Evolutionary conservation across 140 eudicot genomes (phyloP).

Genomic region (Senecio squalidus): DNA sequence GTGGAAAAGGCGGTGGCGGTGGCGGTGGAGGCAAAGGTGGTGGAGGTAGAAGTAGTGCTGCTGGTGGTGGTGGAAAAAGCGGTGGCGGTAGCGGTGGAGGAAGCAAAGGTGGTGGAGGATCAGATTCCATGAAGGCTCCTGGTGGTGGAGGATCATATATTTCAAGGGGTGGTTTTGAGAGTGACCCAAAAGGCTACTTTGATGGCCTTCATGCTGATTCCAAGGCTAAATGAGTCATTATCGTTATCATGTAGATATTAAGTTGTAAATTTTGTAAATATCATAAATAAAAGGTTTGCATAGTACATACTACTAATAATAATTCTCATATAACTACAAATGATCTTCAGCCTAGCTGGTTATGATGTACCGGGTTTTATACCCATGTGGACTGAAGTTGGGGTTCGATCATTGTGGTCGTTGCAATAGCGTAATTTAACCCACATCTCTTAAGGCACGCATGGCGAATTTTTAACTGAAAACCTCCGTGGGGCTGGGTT

Average conservation of each 20-base stretch:
- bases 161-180: constrained; percentile 11
- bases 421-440: no score
- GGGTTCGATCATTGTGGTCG: no score
- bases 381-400: no score
- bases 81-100: neutral
- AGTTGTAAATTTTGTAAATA: no score
- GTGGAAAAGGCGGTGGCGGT: neutral
- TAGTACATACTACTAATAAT: no score
- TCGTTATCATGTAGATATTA: neutral
- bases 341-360: no score
- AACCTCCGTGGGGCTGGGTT: no score
- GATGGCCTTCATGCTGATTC: constrained; percentile 6
- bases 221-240: neutral
- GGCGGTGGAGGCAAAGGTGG: neutral
- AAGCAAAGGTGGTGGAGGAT: neutral
- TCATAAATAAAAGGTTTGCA: no score
- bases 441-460: no score
- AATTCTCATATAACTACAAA: no score
- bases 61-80: neutral
- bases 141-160: constrained; percentile 15
- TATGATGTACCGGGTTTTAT: no score
- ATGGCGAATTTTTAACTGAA: no score
- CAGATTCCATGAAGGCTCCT: constrained; percentile 8
- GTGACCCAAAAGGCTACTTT: constrained; percentile 6
- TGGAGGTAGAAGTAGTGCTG: neutral